These are phyloP conservation scores for Rubia balearica DNA, from an alignment of 305 asterid species.

Conservation along the genomic window DNA sequence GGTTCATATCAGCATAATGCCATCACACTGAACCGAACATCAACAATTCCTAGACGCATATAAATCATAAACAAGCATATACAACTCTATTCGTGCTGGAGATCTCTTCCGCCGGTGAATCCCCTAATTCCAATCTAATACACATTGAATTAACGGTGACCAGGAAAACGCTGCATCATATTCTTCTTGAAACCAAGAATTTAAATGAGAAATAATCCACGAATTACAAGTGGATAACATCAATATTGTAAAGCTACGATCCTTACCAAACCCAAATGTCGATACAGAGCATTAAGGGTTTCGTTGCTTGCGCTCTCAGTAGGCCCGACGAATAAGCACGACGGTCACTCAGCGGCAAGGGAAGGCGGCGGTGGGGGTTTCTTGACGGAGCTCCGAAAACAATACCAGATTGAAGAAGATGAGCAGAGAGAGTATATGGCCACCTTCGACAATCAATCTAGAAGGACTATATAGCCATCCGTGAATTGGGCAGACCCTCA, in stretches of 20 bases:
- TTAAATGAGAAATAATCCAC: neutral
- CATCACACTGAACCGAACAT: neutral
- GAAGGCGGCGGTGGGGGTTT: constrained; percentile 25
- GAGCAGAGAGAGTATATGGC: too few relatives aligned
- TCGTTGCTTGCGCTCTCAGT: constrained; percentile 83
- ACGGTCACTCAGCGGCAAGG: constrained; percentile 56
- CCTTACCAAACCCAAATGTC: constrained; percentile 38
- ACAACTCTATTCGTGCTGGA: neutral
- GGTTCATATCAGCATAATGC: neutral
- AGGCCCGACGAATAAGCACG: constrained; percentile 87
- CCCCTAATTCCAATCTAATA: neutral
- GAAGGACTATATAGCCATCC: too few relatives aligned
- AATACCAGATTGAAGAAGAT: constrained; percentile 17
- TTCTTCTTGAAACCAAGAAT: neutral
- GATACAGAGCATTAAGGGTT: constrained; percentile 78
- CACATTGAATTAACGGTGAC: neutral
- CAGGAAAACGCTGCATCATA: neutral
- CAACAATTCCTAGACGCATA: neutral
- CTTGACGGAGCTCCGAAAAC: constrained; percentile 34
- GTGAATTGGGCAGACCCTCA: too few relatives aligned
- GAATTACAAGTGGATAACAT: neutral
- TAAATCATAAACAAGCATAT: neutral
- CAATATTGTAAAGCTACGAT: neutral
- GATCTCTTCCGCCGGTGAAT: neutral
- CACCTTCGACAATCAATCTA: too few relatives aligned